Base-by-base conservation (phyloP, 257 asterid genomes). In the Penstemon eatonii region DNA sequence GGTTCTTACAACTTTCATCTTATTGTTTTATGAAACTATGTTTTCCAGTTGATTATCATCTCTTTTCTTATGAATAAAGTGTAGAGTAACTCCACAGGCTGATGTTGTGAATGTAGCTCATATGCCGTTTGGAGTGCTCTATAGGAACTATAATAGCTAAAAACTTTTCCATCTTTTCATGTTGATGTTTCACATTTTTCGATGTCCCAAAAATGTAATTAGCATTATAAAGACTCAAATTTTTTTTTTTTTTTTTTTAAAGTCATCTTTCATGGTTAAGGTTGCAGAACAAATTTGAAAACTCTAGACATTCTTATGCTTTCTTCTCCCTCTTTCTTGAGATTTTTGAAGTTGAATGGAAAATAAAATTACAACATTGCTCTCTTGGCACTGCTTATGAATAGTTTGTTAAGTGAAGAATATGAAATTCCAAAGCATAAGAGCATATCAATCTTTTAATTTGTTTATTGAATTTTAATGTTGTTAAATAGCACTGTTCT, bases 341-440 rank as follows among this genome's bases (percentile, higher is more conserved):
- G 53, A 54, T 66, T 1, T 65, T 53, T 70, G 49, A 53, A 45
- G 39, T 66, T 70, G 65, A 51, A 33, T 8, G 39, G 65, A 68
- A 49, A 25, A 41, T 60, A 4, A 3, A 39, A 60, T 5, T 47
- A 49, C 40, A 43, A 18, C 12, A 37, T 60, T 62, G 12, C 59
- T 7, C 65, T n/a, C 71, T 46, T 55, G 33, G 25, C 72, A 18
- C 40, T 55, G 6, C 64, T 63, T 58, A 7, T 49, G 53, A 47
- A 40, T 3, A 8, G 43, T 36, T 12, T 59, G 63, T 6, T 61
- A 52, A n/a, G 42, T 42, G 42, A 68, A 12, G 13, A 56, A 49
- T 46, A 40, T 51, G 56, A 60, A 71, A 55, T 39, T 55, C 37
- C 36, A 12, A 19, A 69, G 65, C 63, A 37, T 53, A 6, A 51